Conservation (phyloP, 2,329 filamentous ascomycete species). For the Epichloe scottii region DNA sequence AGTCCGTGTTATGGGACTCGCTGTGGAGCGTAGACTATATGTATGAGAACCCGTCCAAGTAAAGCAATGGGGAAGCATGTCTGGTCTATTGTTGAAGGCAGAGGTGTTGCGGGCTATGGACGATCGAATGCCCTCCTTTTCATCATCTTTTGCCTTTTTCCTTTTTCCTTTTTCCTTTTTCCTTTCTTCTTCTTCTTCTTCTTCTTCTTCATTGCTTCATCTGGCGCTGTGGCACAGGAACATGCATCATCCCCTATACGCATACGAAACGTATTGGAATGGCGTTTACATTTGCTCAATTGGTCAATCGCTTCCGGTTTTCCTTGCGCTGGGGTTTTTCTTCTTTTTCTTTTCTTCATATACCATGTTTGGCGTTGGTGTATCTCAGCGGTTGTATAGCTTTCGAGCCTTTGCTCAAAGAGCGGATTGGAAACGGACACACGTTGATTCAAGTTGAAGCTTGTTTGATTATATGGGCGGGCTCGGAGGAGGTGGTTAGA, state of each 20-base stretch:
- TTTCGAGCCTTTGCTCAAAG: neutral
- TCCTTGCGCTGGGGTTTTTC: too few relatives aligned
- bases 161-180: neutral
- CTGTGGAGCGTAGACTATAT: constrained; percentile 49
- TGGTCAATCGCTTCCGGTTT: too few relatives aligned
- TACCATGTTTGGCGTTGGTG: neutral
- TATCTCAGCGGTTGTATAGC: neutral
- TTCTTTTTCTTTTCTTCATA: too few relatives aligned
- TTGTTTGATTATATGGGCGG: neutral
- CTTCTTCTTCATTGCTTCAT: neutral
- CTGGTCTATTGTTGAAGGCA: neutral
- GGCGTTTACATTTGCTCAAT: neutral
- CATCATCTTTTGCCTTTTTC: neutral
- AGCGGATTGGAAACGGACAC: neutral
- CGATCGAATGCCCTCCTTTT: neutral
- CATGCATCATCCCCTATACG: neutral
- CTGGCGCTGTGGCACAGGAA: neutral
- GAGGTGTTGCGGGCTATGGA: too few relatives aligned
- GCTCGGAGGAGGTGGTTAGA: neutral
- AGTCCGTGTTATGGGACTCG: constrained; percentile 47
- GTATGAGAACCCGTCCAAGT: constrained; percentile 31
- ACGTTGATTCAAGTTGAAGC: neutral
- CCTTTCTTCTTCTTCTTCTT: neutral
- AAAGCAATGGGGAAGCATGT: constrained; percentile 2
- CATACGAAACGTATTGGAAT: neutral